phyloP scores from a whole-genome alignment of 2,329 filamentous ascomycete species.

The Cytospora piceae region DNA sequence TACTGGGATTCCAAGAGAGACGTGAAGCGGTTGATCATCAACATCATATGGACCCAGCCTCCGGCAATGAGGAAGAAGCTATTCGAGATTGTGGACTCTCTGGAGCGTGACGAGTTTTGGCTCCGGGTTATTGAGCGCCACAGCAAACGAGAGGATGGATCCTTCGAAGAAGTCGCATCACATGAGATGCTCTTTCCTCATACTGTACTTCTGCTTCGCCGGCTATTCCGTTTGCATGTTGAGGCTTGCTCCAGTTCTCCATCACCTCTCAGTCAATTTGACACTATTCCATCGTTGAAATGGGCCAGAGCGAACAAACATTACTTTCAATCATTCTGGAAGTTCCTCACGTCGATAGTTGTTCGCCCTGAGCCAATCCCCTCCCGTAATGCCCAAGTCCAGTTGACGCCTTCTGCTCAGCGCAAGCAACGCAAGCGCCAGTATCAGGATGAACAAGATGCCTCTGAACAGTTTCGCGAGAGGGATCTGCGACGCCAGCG shows the following conservation, averaged over 20 bases:
- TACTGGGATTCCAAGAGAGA: constrained; percentile 29
- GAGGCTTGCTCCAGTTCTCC: background rate
- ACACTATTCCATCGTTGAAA: background rate
- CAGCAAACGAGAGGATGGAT: background rate
- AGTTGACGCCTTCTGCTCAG: constrained; percentile 42
- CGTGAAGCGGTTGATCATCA: constrained; percentile 29
- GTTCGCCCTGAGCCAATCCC: background rate
- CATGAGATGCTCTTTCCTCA: background rate
- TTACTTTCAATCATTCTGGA: constrained; percentile 16
- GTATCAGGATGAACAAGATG: constrained; percentile 37
- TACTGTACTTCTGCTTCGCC: background rate
- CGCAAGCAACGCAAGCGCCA: constrained; percentile 46
- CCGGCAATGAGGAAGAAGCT: constrained; percentile 13
- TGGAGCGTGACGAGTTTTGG: constrained; percentile 18
- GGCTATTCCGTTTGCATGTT: background rate
- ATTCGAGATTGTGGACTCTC: constrained; percentile 10
- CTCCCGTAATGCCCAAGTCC: constrained; percentile 34
- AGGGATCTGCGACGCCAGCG: constrained; percentile 56
- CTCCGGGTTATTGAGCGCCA: background rate
- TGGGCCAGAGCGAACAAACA: background rate
- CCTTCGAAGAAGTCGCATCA: background rate
- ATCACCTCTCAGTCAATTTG: background rate
- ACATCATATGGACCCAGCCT: constrained; percentile 22
- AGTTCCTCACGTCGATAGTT: constrained; percentile 14
- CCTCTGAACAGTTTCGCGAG: constrained; percentile 58